Conservation (phyloP, 495 filamentous ascomycete genomes). For the Lophiostoma macrostomum region DNA sequence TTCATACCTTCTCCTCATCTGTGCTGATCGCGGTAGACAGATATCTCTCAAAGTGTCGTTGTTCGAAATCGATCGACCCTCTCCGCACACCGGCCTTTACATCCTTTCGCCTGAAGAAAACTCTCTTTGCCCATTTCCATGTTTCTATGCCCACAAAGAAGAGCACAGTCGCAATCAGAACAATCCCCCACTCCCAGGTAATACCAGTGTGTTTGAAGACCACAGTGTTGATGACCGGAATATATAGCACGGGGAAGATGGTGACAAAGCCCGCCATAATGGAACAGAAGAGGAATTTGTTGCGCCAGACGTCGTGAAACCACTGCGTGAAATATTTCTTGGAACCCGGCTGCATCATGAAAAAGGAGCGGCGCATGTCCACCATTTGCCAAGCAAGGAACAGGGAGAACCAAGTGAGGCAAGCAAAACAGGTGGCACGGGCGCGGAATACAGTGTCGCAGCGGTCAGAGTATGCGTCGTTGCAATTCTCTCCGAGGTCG, state of each 20-base stretch:
- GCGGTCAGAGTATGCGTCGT: conserved; percentile 50
- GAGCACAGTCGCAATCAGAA: conserved; percentile 53
- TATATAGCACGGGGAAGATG: conserved; percentile 71
- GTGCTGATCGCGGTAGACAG: conserved; percentile 19
- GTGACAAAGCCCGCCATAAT: conserved; percentile 63
- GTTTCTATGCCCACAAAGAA: conserved; percentile 62
- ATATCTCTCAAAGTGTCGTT: conserved; percentile 32
- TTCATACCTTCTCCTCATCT: conserved; percentile 22
- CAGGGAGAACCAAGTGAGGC: conserved; percentile 70
- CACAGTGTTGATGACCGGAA: conserved; percentile 62
- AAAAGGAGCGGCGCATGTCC: conserved; percentile 35
- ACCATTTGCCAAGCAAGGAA: conserved; percentile 55
- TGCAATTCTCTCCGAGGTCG: conserved; percentile 63
- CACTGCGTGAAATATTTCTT: conserved; percentile 49
- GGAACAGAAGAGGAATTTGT: conserved; percentile 72
- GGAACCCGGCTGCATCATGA: conserved; percentile 56
- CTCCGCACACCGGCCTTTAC: conserved; percentile 10
- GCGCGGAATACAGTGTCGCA: conserved; percentile 71
- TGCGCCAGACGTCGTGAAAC: conserved; percentile 59
- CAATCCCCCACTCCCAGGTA: conserved; percentile 71
- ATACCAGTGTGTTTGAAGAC: conserved; percentile 77
- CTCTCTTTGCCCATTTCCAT: conserved; percentile 65
- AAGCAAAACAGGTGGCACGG: conserved; percentile 71
- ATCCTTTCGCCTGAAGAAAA: conserved; percentile 30
- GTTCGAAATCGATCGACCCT: conserved; percentile 26